Conservation (phyloP, 352 stramenopile species). For the Globisporangium middletonii region DNA sequence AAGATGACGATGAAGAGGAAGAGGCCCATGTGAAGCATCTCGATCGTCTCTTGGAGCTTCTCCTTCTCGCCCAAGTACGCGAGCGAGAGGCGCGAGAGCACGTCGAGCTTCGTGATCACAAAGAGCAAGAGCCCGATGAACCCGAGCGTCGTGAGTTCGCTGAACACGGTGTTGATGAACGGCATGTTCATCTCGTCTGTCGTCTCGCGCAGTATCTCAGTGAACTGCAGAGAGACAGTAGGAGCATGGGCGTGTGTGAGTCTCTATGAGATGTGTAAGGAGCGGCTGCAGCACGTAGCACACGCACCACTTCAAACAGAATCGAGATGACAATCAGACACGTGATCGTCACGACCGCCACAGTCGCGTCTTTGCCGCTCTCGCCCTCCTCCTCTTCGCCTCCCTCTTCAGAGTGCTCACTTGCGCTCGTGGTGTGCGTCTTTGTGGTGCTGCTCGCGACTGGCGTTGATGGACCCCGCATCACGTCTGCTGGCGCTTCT, state of each 20-base stretch:
- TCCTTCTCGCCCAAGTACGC: conserved; percentile 30
- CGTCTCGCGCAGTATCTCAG: conserved; percentile 36
- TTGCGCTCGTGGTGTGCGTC: too few species aligned
- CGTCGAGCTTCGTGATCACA: conserved; percentile 57
- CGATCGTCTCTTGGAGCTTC: conserved; percentile 68
- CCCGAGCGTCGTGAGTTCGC: conserved; percentile 65
- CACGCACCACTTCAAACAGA: conserved; percentile 41
- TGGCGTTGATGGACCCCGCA: not conserved
- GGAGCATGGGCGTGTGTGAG: not conserved
- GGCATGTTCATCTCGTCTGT: conserved; percentile 70
- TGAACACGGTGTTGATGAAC: conserved; percentile 63
- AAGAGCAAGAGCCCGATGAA: conserved; percentile 65
- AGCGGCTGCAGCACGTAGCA: not conserved
- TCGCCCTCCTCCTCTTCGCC: conserved; percentile 10
- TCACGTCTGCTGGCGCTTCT: conserved; percentile 3
- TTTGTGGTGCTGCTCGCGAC: too few species aligned
- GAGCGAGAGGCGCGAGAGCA: conserved; percentile 39
- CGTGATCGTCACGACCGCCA: conserved; percentile 51
- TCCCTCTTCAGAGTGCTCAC: not conserved
- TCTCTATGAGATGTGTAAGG: not conserved
- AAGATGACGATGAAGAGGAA: conserved; percentile 84
- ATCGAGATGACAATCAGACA: conserved; percentile 57
- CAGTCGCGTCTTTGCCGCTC: conserved; percentile 24
- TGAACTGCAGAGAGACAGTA: conserved; percentile 7
- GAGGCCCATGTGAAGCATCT: conserved; percentile 73